A percentile compares a stretch with the other conserved stretches of the same genome.
These are phyloP conservation scores for Diaporthe citrichinensis DNA, from an alignment of 2,329 filamentous ascomycete species.

Conservation along the genomic window DNA sequence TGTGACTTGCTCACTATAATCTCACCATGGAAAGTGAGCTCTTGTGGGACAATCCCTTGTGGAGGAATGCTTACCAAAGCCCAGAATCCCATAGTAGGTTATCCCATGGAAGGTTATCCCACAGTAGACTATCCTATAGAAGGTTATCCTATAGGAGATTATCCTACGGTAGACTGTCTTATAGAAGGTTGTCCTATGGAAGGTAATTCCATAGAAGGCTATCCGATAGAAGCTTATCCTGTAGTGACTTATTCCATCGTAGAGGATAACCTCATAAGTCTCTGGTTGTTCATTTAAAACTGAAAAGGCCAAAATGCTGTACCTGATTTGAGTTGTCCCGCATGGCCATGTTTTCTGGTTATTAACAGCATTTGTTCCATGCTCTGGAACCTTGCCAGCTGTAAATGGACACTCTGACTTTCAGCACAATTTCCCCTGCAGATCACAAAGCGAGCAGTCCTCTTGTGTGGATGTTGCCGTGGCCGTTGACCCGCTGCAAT, in stretches of 20 bases:
- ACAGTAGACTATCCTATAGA: too few species aligned
- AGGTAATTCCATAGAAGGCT: too few species aligned
- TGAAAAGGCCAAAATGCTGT: background rate
- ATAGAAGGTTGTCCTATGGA: too few species aligned
- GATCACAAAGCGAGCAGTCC: background rate
- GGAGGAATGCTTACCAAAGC: background rate
- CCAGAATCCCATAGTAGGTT: too few species aligned
- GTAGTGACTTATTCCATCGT: too few species aligned
- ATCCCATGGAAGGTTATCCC: too few species aligned
- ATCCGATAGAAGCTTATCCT: too few species aligned
- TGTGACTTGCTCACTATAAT: background rate
- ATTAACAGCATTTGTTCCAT: background rate
- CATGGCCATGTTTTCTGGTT: background rate
- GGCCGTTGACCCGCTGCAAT: slow-evolving; percentile 19
- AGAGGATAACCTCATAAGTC: background rate
- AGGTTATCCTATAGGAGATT: too few species aligned
- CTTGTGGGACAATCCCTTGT: too few species aligned
- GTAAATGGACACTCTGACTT: background rate
- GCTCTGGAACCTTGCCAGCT: background rate
- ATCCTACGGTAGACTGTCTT: too few species aligned
- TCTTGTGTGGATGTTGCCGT: slow-evolving; percentile 22
- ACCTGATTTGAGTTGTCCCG: background rate
- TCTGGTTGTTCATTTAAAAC: background rate
- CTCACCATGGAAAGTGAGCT: background rate
- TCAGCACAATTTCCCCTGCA: slow-evolving; percentile 10